Evolutionary conservation across 108 stramenopile genomes (phyloP).

Genomic region (Fragilaria crotonensis): DNA sequence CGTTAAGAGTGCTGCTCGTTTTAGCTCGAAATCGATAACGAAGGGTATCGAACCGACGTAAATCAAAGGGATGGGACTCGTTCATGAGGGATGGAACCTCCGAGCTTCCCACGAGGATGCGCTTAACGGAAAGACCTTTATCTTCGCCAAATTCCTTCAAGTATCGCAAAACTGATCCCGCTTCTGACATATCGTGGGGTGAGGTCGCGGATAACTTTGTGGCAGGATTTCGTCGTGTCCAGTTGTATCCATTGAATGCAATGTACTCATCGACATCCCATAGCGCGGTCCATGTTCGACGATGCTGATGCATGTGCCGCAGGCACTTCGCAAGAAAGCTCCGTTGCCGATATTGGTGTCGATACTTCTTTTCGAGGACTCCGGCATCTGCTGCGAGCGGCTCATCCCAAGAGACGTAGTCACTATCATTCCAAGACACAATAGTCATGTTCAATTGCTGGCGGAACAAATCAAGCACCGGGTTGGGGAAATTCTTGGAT

Average conservation of each 20-base stretch:
- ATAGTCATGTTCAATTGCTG: constrained; percentile 17
- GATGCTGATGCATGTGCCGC: not conserved
- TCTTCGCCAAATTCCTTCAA: not conserved
- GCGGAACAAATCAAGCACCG: constrained; percentile 10
- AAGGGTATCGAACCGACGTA: not conserved
- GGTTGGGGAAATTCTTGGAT: constrained; percentile 10
- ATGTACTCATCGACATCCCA: constrained; percentile 1
- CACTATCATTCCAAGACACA: constrained; percentile 14
- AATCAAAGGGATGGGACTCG: not conserved
- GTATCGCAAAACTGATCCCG: not conserved
- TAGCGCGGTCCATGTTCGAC: not conserved
- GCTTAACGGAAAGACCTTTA: not conserved
- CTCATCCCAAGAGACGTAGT: not conserved
- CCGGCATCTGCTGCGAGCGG: not conserved
- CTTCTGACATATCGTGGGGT: not conserved
- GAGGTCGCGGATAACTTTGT: too few relatives aligned
- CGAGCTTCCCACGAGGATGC: not conserved
- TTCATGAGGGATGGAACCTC: not conserved
- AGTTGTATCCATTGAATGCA: not conserved
- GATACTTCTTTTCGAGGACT: not conserved
- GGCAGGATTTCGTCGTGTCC: not conserved
- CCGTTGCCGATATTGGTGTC: not conserved
- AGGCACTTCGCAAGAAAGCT: not conserved
- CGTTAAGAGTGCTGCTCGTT: not conserved
- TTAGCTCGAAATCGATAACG: not conserved